Evolutionary conservation across 441 rosid species (phyloP).

Genomic region (Pelargonium fulgidum): DNA sequence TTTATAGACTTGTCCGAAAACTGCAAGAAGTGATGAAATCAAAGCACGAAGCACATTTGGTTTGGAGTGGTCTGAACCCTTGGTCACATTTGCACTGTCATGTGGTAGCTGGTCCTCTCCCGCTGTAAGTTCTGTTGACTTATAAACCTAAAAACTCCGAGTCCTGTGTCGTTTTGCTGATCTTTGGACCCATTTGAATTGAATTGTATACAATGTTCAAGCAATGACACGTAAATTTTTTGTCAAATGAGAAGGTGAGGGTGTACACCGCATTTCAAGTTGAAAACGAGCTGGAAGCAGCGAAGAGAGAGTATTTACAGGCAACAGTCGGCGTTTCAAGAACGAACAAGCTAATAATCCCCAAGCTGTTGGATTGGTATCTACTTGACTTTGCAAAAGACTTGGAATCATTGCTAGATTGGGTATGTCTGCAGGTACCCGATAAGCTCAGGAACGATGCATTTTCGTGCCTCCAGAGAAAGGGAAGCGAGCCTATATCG

Average conservation of each 20-base stretch:
- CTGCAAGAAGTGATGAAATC: slow-evolving; percentile 50
- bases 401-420: slow-evolving; percentile 67
- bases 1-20: slow-evolving; percentile 39
- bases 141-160: not conserved
- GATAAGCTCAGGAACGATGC: slow-evolving; percentile 62
- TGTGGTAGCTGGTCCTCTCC: slow-evolving; percentile 98
- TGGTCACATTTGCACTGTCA: slow-evolving; percentile 74
- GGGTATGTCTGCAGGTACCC: slow-evolving; percentile 83
- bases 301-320: slow-evolving; percentile 70
- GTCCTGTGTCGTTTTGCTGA: not conserved
- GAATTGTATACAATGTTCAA: too few species aligned
- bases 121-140: slow-evolving; percentile 50
- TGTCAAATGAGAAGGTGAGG: slow-evolving; percentile 43
- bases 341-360: slow-evolving; percentile 45
- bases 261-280: slow-evolving; percentile 62
- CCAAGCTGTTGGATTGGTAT: slow-evolving; percentile 79
- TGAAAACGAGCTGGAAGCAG: slow-evolving; percentile 56
- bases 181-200: too few species aligned
- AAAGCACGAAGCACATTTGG: slow-evolving; percentile 53
- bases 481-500: slow-evolving; percentile 34
- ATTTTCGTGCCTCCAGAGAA: slow-evolving; percentile 52
- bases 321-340: slow-evolving; percentile 66
- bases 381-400: slow-evolving; percentile 80
- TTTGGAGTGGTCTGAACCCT: slow-evolving; percentile 75
- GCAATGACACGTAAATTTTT: not conserved